Conservation (phyloP, 805 yeast species). For the Candida hungchunana region DNA sequence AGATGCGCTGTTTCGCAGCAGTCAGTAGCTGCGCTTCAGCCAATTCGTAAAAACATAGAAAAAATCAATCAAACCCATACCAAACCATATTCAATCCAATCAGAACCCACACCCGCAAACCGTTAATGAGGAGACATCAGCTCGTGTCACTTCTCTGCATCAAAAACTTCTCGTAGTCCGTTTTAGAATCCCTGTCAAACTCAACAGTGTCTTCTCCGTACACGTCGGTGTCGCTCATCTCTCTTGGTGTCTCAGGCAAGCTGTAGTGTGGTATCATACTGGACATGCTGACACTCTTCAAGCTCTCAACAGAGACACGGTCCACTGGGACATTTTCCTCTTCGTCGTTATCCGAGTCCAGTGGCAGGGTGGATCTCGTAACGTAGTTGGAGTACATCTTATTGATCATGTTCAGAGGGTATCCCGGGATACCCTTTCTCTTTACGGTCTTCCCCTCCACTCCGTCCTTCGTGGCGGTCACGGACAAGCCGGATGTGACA, state of each 20-base stretch:
- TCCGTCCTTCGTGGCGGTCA: constrained; percentile 73
- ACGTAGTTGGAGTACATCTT: constrained; percentile 30
- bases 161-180: constrained; percentile 23
- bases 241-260: constrained; percentile 13
- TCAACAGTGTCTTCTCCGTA: constrained; percentile 16
- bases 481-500: constrained; percentile 63
- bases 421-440: constrained; percentile 38
- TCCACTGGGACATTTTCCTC: constrained; percentile 10
- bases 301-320: constrained; percentile 19
- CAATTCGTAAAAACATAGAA: background rate
- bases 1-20: too few relatives aligned
- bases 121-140: too few relatives aligned
- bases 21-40: too few relatives aligned
- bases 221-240: constrained; percentile 8
- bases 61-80: background rate
- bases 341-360: constrained; percentile 7
- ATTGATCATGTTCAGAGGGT: constrained; percentile 34
- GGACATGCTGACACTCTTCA: constrained; percentile 23
- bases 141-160: constrained; percentile 6
- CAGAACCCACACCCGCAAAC: background rate
- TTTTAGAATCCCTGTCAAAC: constrained; percentile 17
- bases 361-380: constrained; percentile 4
- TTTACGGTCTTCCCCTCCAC: constrained; percentile 58
- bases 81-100: too few relatives aligned
- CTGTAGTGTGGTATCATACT: constrained; percentile 28